Conservation (phyloP, 805 yeast genomes). For the Kodamaea restingae region DNA sequence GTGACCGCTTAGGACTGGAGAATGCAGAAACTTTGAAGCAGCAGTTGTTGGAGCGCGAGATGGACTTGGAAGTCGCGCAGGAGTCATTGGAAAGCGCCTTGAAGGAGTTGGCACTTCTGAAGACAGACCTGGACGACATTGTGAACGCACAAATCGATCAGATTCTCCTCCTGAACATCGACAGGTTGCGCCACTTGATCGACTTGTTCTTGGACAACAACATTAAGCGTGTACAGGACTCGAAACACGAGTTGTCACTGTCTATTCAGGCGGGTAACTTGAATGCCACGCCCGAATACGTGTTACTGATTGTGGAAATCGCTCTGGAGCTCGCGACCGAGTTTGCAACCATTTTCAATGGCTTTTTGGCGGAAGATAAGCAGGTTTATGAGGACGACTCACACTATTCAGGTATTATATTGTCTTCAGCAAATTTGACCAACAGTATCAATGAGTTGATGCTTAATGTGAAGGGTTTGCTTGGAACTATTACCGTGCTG, state of each 20-base stretch:
- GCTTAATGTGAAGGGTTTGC: conserved; percentile 60
- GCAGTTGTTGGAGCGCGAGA: conserved; percentile 60
- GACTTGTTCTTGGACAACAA: conserved; percentile 72
- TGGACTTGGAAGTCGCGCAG: conserved; percentile 73
- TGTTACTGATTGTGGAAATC: conserved; percentile 66
- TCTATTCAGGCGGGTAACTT: conserved; percentile 82
- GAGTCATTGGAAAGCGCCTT: conserved; percentile 75
- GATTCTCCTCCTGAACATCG: conserved; percentile 44
- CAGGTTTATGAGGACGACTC: conserved; percentile 39
- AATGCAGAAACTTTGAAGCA: conserved; percentile 33
- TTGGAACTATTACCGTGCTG: conserved; percentile 49
- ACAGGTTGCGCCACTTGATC: conserved; percentile 48
- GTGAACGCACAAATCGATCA: conserved; percentile 57
- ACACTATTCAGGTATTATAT: conserved; percentile 60
- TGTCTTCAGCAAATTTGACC: conserved; percentile 60
- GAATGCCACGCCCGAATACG: conserved; percentile 66
- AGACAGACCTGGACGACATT: conserved; percentile 47
- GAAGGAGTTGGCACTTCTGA: conserved; percentile 51
- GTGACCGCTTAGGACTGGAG: background rate
- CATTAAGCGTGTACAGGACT: conserved; percentile 68
- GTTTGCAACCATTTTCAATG: conserved; percentile 73
- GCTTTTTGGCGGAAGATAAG: conserved; percentile 72
- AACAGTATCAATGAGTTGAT: conserved; percentile 59
- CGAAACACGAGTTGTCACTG: conserved; percentile 64
- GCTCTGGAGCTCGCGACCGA: conserved; percentile 70